Evolutionary conservation across 2,329 filamentous ascomycete species (phyloP), one percentile per base, ranked within the genome.

Genomic region (Aspergillus viridinutans): DNA sequence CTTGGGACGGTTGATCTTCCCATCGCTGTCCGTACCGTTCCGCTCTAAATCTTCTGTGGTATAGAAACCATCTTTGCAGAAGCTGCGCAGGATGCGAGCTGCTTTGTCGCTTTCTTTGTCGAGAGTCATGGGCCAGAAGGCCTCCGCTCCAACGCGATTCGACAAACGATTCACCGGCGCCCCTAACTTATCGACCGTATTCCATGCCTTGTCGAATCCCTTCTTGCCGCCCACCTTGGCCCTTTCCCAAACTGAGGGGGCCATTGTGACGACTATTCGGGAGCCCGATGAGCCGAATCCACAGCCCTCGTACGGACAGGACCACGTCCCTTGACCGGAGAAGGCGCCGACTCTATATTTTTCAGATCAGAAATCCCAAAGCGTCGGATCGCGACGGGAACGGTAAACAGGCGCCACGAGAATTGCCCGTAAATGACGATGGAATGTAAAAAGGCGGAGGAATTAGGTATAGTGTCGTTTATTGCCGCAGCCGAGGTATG

Each of bases 51-150:
- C 81, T 43, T 82, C 78, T 63, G 87, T 80, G 25, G 81, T 76
- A 69, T 88, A 88, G 72, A 89, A 89, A 10, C 87, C 87, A 81
- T 89, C 86, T 74, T 86, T 90, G 80, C 91, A 96, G 76, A 97
- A 97, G 32, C 90, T 93, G 71, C 91, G 89, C 52, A 97, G 76
- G 60, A 96, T 96, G 56, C 91, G 83, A 58, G 92, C 91, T 49
- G 92, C 90, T 77, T 96, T 96, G 76, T 96, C 90, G 74, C 89
- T 90, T 79, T 97, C 92, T 64, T 89, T 88, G 71, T 96, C 92
- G 52, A 96, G 80, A 1, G 87, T 89, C 32, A 89, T 88, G 3
- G 91, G 91, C 90, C 90, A 94, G 68, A 93, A 93, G 25, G 89
- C 86, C 72, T 95, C 91, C 29, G 82, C 83, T 57, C 91, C 91